Evolutionary conservation across 768 basidiomycete genomes (phyloP).

Genomic region (Suillus subluteus): DNA sequence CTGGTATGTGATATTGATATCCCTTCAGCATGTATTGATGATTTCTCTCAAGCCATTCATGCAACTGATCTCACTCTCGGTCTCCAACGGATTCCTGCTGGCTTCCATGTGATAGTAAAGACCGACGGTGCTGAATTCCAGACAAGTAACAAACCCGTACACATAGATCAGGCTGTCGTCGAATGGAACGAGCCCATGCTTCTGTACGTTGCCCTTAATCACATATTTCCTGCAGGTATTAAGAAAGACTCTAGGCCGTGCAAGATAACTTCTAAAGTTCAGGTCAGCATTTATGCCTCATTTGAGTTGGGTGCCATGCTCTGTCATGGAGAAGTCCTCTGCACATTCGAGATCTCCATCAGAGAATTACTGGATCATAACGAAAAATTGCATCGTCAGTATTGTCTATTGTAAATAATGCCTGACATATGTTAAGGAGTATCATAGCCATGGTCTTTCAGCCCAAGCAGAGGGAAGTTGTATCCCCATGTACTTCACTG

Average conservation of each 20-base stretch:
- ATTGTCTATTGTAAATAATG: neutral
- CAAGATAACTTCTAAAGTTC: neutral
- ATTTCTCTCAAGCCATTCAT: constrained; percentile 15
- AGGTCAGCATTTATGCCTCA: constrained; percentile 9
- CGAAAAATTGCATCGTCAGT: constrained; percentile 2
- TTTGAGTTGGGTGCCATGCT: constrained; percentile 14
- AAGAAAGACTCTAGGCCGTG: neutral
- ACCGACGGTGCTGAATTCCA: neutral
- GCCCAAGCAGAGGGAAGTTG: neutral
- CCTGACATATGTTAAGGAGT: neutral
- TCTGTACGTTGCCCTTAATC: neutral
- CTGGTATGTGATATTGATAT: neutral
- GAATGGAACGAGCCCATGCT: constrained; percentile 9
- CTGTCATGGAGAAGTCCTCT: constrained; percentile 14
- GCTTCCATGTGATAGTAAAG: constrained; percentile 13
- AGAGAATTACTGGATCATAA: constrained; percentile 4
- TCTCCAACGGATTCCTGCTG: constrained; percentile 14
- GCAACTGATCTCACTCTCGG: constrained; percentile 13
- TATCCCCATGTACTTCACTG: neutral
- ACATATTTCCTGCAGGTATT: neutral
- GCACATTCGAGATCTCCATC: too few relatives aligned
- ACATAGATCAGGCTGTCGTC: too few relatives aligned
- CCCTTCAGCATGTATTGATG: neutral
- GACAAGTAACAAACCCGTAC: constrained; percentile 1
- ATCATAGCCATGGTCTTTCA: neutral